Base-by-base conservation (phyloP, 2,329 filamentous ascomycete species). In the Fusarium neocosmosporiellum region DNA sequence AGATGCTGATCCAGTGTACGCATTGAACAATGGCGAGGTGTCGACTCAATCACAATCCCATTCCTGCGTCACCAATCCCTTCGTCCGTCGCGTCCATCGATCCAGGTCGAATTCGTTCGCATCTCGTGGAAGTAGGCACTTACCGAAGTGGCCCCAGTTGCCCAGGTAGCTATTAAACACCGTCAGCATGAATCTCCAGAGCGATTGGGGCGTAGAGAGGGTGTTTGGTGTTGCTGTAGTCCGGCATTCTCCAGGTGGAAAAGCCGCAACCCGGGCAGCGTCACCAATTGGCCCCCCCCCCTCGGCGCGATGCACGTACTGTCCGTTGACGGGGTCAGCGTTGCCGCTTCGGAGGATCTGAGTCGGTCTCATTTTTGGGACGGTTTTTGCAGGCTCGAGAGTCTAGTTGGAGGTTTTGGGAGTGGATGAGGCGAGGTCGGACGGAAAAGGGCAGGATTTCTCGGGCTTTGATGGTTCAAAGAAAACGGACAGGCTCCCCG, bases 131-230 rank as follows among this genome's bases (percentile, higher is more conserved):
- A 69, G 60, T 59, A 66, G 48, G 75, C 75, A 90, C 90, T 86
- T 89, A 94, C 93, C 93, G 75, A 95, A 85, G 79, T 86, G 85
- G 79, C 93, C 93, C 92, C 93, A 96, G 83, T 84, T 84, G 77
- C 93, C 93, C 67, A 95, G 85, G 83, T 87, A 95, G 82, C 93
- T 95, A 72, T 22, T 69, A 69, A 63, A 53, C 13, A 8, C 46
- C 48, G 69, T 83, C 72, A 82, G 81, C 69, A 66, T 57, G 48
- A 8, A 20, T 13, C 57, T 67, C 46, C 29, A 36, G 11, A 29
- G 59, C 59, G 33, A 72, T 71, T 71, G 64, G 63, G n/a, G 48
- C 9, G 48, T 48, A 39, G 50, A 22, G 63, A 68, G 71, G 39
- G 59, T 69, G 50, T 63, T 61, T 53, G 65, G 64, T 43, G 63